Evolutionary conservation across 2,329 filamentous ascomycete genomes (phyloP), one percentile per base, ranked within the genome.

Genomic region (Alternaria viburni): DNA sequence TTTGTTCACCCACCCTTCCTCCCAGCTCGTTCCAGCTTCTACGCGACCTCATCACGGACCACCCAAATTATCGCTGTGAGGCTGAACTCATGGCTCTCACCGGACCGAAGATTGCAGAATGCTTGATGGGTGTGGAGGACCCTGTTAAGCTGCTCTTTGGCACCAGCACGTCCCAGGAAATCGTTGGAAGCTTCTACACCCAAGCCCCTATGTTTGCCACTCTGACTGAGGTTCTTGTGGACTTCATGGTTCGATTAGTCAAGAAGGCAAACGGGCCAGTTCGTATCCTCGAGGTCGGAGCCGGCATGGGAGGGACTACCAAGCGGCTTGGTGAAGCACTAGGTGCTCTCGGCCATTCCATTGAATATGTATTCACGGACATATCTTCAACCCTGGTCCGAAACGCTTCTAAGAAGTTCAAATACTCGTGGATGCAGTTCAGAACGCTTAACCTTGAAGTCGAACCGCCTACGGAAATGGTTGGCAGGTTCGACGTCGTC

Each of bases 311-410:
- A 1, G 80, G 78, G 1, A 81, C 79, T 0, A 82, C 81, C 0
- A 69, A 66, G 13, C 65, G 68, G 25, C 56, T 62, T 36, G 56
- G 32, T 21, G 59, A 65, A 57, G 49, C 59, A 54, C 56, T 65
- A n/a, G 32, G 28, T 15, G 28, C 21, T 15, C 28, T 63, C 32
- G 21, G 30, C 10, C 51, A 60, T 23, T 32, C 51, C 1, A 51
- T 82, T 13, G 71, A 79, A 54, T 83, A 82, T 62, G 79, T 74
- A 0, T 81, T 82, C 59, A 81, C 77, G 2, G 81, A 83, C 47
- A 70, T 83, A 2, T 78, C 80, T 0, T 51, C 74, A 0, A 77
- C 79, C 0, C 70, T 83, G n/a, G 73, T 83, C 2, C 72, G 76
- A 0, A 72, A 71, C 10, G 80, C 80, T 0, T 71, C 69, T 26